These are phyloP conservation scores for Bruguiera sexangula DNA, from an alignment of 345 rosid genomes.

Conservation along the genomic window DNA sequence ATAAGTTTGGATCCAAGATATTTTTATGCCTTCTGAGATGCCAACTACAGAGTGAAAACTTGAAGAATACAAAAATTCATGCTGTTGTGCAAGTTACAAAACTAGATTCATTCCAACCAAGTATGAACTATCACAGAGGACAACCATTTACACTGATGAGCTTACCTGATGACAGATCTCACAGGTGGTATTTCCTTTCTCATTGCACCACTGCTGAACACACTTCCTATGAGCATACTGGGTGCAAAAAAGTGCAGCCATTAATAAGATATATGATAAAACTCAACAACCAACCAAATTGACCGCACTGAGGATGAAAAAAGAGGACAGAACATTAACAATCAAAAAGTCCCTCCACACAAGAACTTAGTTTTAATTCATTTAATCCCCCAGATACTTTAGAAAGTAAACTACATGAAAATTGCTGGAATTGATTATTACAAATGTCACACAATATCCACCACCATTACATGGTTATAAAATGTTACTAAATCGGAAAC, in stretches of 20 bases:
- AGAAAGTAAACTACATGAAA: no score
- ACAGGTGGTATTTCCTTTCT: slow-evolving; percentile 82
- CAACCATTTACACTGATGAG: background rate
- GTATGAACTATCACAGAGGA: background rate
- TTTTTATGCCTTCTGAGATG: no score
- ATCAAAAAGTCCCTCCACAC: background rate
- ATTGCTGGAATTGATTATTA: no score
- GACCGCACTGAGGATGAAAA: background rate
- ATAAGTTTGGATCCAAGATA: no score
- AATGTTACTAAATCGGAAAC: no score
- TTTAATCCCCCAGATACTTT: no score
- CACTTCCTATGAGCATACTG: slow-evolving; percentile 93
- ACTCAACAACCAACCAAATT: background rate
- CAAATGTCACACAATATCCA: no score
- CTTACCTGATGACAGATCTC: slow-evolving; percentile 94
- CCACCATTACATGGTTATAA: no score
- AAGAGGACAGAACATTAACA: background rate
- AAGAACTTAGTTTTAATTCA: no score
- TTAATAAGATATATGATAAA: background rate
- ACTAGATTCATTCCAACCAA: background rate
- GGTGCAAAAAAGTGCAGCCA: background rate
- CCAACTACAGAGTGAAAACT: no score
- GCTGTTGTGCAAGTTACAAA: background rate
- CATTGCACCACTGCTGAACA: slow-evolving; percentile 95
- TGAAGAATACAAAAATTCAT: background rate